Base-by-base conservation (phyloP, 2,329 filamentous ascomycete species). In the Arthrobotrys entomopaga region DNA sequence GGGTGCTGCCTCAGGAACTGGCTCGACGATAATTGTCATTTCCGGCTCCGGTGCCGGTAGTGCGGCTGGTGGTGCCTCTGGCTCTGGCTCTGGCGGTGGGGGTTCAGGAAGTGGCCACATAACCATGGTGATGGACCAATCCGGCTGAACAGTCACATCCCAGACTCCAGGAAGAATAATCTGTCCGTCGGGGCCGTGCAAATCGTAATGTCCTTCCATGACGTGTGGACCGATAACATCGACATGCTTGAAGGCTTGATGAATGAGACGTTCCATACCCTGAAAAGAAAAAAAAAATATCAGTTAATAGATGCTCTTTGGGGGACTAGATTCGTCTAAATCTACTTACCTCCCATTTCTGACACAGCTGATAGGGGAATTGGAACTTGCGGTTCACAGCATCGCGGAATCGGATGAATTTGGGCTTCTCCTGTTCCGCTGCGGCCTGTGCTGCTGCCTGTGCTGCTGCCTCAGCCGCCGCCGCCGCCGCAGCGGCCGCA, bases 361-460 rank as follows among this genome's bases (percentile, higher is more conserved):
- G 88, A 81, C 93, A 97, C 29, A 96, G 81, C 76, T 93, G 88
- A 82, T 90, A 97, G 0, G 93, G 93, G 79, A 97, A 97, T 82
- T 88, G 95, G 81, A 96, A 97, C 81, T 96, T 97, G 77, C 93
- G 87, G 34, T 92, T 91, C 15, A 97, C 88, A 0, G 93, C 93
- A 80, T 97, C 93, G 82, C 96, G 96, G 83, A 96, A 96, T 77
- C 89, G 90, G 81, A 97, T 91, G 1, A 91, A 91, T 49, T 88
- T 85, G 81, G 92, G 91, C 77, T 85, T 85, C 54, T 85, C 82
- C 8, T 81, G 82, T 77, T 84, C 84, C 76, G 81, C 82, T 13
- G 79, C 80, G 1, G 81, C 83, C 75, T 84, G 84, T 43, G 83
- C 77, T 11, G 72, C 73, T 34, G 69, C 74, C 11, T 74, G 63